phyloP scores from a whole-genome alignment of 805 yeast species.

The Barnettozyma californica region DNA sequence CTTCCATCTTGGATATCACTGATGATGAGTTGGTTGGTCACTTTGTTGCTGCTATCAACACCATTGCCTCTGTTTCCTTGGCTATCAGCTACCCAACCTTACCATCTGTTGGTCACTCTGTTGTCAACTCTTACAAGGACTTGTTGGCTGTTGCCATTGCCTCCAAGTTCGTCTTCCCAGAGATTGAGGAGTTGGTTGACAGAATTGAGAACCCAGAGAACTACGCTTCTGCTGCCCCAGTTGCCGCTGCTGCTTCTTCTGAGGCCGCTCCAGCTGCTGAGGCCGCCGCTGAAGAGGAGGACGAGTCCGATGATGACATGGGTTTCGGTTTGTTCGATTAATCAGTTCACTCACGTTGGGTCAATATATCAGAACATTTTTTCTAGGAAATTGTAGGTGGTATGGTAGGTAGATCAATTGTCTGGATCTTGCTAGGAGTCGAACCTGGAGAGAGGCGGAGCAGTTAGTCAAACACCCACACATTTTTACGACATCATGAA shows the following conservation, averaged over 20 bases:
- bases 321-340: slow-evolving; percentile 99
- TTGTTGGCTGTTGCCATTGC: slow-evolving; percentile 96
- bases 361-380: not conserved
- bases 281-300: slow-evolving; percentile 66
- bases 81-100: slow-evolving; percentile 99
- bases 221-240: slow-evolving; percentile 99
- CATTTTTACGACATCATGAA: not conserved
- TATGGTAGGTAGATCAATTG: no score
- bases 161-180: slow-evolving; percentile 98
- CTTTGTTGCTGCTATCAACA: slow-evolving; percentile 87
- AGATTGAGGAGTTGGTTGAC: slow-evolving; percentile 98
- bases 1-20: slow-evolving; percentile 95
- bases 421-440: no score
- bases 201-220: slow-evolving; percentile 99
- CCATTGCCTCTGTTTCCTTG: slow-evolving; percentile 93
- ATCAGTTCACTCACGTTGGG: slow-evolving; percentile 25
- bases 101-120: slow-evolving; percentile 98
- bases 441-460: no score
- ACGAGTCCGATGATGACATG: slow-evolving; percentile 74
- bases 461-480: not conserved
- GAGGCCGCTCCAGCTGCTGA: slow-evolving; percentile 68
- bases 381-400: not conserved
- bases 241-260: slow-evolving; percentile 76
- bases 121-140: slow-evolving; percentile 99
- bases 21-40: slow-evolving; percentile 92